phyloP scores from a whole-genome alignment of 345 rosid genomes.

The Lepidium sativum region DNA sequence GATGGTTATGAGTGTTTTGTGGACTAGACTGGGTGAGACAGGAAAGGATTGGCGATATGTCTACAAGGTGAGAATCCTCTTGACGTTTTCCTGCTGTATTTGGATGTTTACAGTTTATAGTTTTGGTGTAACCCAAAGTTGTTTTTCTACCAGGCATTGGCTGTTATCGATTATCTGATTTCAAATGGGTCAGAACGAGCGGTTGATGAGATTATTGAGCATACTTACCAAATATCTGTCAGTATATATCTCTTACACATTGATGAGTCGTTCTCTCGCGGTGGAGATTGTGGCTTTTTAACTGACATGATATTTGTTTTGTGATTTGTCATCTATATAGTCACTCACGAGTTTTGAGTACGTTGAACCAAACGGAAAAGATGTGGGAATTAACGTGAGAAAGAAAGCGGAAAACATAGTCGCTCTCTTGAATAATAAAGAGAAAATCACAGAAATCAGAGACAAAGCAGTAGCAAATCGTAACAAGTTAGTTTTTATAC shows the following conservation, averaged over 20 bases:
- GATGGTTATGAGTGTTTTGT: slow-evolving; percentile 87
- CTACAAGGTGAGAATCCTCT: slow-evolving; percentile 57
- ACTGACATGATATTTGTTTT: slow-evolving; percentile 18
- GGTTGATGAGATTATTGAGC: slow-evolving; percentile 93
- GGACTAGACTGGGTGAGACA: slow-evolving; percentile 84
- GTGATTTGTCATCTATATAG: slow-evolving; percentile 37
- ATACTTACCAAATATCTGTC: slow-evolving; percentile 92
- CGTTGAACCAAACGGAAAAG: slow-evolving; percentile 94
- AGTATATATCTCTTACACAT: slow-evolving; percentile 25
- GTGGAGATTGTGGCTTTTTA: slow-evolving; percentile 7
- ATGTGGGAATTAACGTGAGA: slow-evolving; percentile 84
- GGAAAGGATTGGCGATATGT: slow-evolving; percentile 99
- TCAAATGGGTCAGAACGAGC: slow-evolving; percentile 99
- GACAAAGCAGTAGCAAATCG: slow-evolving; percentile 85
- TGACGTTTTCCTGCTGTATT: not conserved
- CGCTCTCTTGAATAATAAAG: slow-evolving; percentile 65
- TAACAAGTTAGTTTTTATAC: slow-evolving; percentile 60
- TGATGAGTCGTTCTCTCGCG: not conserved
- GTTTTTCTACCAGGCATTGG: slow-evolving; percentile 51
- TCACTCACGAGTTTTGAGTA: slow-evolving; percentile 92
- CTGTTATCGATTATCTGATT: slow-evolving; percentile 88
- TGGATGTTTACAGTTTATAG: not conserved
- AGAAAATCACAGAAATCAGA: slow-evolving; percentile 81
- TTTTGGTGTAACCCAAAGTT: not conserved
- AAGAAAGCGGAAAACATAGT: slow-evolving; percentile 86